These are phyloP conservation scores for Mercurialis annua DNA, from an alignment of 345 rosid species.

Conservation along the genomic window DNA sequence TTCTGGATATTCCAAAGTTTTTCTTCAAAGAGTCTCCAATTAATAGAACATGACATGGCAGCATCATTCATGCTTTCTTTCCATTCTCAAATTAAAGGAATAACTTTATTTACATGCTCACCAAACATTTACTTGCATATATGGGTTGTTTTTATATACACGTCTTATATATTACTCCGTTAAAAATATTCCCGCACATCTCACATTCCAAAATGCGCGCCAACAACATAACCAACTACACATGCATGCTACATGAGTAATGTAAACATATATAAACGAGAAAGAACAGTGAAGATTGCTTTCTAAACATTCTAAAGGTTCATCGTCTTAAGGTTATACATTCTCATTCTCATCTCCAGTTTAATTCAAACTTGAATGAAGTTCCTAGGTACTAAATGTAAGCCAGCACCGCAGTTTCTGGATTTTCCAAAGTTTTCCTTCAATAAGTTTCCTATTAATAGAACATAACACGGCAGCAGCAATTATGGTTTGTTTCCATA, in stretches of 20 bases:
- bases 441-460: not conserved
- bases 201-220: not conserved
- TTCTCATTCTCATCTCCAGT: not conserved
- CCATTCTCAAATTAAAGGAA: not conserved
- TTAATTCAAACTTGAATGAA: slow-evolving; percentile 2
- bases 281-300: too few species aligned
- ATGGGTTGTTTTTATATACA: slow-evolving; percentile 7
- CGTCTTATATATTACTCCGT: not conserved
- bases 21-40: not conserved
- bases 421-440: not conserved
- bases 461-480: not conserved
- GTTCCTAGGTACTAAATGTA: not conserved
- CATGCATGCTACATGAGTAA: not conserved
- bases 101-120: not conserved
- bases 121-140: not conserved
- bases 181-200: not conserved
- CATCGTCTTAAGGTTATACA: not conserved
- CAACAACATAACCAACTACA: not conserved
- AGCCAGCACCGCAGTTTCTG: not conserved
- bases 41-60: not conserved
- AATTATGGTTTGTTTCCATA: not conserved
- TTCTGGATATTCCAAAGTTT: not conserved
- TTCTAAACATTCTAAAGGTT: too few species aligned
- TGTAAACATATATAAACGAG: too few species aligned
- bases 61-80: not conserved